These are phyloP conservation scores for Nidularia pulvinata DNA, from an alignment of 768 basidiomycete genomes.

Conservation along the genomic window DNA sequence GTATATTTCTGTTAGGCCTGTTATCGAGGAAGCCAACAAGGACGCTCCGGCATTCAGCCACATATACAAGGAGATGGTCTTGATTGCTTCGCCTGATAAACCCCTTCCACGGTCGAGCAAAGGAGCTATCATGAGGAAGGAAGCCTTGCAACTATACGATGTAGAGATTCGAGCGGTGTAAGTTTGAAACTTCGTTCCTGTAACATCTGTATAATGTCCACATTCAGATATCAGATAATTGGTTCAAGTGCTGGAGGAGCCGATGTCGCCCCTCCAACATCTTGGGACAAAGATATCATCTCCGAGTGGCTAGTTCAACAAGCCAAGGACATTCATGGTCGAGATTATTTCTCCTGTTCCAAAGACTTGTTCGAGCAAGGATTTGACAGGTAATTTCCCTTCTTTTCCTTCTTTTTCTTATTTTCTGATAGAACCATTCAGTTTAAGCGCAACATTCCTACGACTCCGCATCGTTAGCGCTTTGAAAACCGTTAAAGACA, in stretches of 20 bases:
- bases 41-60: constrained; percentile 36
- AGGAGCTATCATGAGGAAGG: constrained; percentile 32
- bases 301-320: constrained; percentile 14
- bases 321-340: constrained; percentile 19
- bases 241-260: constrained; percentile 4
- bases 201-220: too few species aligned
- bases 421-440: constrained; percentile 1
- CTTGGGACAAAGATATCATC: constrained; percentile 4
- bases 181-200: neutral
- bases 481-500: constrained; percentile 16
- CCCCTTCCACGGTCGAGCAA: constrained; percentile 34
- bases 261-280: neutral
- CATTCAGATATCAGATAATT: constrained; percentile 1
- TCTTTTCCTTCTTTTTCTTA: neutral
- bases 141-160: constrained; percentile 26
- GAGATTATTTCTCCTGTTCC: constrained; percentile 9
- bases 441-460: constrained; percentile 23
- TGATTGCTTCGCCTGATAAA: constrained; percentile 35
- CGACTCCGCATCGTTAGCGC: constrained; percentile 28
- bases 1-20: constrained; percentile 18
- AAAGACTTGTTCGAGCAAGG: constrained; percentile 23
- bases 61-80: constrained; percentile 51
- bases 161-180: constrained; percentile 38
- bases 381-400: constrained; percentile 17
- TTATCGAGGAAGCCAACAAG: constrained; percentile 39